phyloP scores from a whole-genome alignment of 23 red algal genomes.

The Pyropia yezoensis region DNA sequence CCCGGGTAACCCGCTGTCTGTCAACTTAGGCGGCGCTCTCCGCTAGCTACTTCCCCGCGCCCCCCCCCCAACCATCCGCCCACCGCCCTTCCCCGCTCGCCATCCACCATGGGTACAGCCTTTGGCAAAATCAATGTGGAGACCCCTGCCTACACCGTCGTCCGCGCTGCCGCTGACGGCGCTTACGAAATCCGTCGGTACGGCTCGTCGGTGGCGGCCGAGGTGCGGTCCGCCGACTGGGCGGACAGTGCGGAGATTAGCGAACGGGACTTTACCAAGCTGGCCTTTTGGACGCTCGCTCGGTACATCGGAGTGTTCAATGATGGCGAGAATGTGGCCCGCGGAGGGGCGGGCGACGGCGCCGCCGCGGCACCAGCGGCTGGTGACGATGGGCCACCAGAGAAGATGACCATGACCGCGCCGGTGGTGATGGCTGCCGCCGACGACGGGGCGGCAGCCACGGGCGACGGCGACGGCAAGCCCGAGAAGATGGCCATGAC shows the following conservation, averaged over 20 bases:
- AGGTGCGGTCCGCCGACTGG: slow-evolving; percentile 18
- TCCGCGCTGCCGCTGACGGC: slow-evolving; percentile 18
- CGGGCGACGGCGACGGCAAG: slow-evolving; percentile 1
- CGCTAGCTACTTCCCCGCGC: no score
- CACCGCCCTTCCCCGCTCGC: no score
- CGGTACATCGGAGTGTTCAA: slow-evolving; percentile 93
- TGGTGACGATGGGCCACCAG: neutral
- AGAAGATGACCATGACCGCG: slow-evolving; percentile 75
- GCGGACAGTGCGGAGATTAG: neutral
- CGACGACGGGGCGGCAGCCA: slow-evolving; percentile 10
- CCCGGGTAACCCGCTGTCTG: no score
- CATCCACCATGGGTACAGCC: slow-evolving; percentile 19
- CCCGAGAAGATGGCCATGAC: slow-evolving; percentile 68
- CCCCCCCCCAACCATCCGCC: no score
- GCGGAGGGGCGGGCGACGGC: neutral
- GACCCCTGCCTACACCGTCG: slow-evolving; percentile 51
- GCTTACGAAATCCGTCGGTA: slow-evolving; percentile 71
- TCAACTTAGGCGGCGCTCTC: no score
- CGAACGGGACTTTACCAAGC: slow-evolving; percentile 20
- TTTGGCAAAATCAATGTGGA: slow-evolving; percentile 69
- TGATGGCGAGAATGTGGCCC: slow-evolving; percentile 36
- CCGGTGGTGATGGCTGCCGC: slow-evolving; percentile 41
- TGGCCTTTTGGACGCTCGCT: slow-evolving; percentile 64
- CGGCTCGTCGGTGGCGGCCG: slow-evolving; percentile 37
- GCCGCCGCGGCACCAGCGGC: slow-evolving; percentile 25